These are phyloP conservation scores for Gryganskiella cystojenkinii DNA, from an alignment of 192 early-diverging fungal species.

Conservation along the genomic window DNA sequence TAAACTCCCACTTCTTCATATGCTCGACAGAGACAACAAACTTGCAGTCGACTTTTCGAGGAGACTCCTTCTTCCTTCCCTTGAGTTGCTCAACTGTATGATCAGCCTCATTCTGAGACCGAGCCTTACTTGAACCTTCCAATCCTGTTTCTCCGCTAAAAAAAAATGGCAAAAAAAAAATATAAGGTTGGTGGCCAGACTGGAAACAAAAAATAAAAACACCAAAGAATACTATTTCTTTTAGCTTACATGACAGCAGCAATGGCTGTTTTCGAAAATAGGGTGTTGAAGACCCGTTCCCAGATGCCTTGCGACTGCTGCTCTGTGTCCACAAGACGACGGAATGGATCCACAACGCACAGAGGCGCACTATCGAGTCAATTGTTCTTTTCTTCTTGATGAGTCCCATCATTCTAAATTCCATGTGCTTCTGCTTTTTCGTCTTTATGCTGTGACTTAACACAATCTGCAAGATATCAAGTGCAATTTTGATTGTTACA, in stretches of 20 bases:
- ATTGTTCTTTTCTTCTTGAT: no score
- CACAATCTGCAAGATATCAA: slow-evolving; percentile 12
- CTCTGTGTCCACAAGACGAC: no score
- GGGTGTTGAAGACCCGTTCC: slow-evolving; percentile 2
- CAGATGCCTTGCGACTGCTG: not conserved
- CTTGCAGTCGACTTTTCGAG: slow-evolving; percentile 16
- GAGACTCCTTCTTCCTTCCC: not conserved
- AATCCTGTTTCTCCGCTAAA: slow-evolving; percentile 20
- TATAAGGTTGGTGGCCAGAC: no score
- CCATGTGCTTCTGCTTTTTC: no score
- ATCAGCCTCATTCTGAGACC: slow-evolving; percentile 11
- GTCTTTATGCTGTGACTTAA: not conserved
- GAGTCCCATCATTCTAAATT: no score
- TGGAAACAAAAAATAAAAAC: not conserved
- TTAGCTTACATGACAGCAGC: not conserved
- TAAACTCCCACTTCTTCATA: slow-evolving; percentile 5
- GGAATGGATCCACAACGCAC: no score
- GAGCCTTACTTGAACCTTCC: slow-evolving; percentile 8
- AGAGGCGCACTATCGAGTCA: no score
- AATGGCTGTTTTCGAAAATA: not conserved
- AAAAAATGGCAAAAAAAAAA: no score
- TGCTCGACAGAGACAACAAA: slow-evolving; percentile 15
- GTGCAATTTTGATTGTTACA: not conserved
- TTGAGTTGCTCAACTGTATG: not conserved
- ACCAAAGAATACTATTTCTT: not conserved